Conservation (phyloP, 2,329 filamentous ascomycete species). For the Teratosphaeria destructans region DNA sequence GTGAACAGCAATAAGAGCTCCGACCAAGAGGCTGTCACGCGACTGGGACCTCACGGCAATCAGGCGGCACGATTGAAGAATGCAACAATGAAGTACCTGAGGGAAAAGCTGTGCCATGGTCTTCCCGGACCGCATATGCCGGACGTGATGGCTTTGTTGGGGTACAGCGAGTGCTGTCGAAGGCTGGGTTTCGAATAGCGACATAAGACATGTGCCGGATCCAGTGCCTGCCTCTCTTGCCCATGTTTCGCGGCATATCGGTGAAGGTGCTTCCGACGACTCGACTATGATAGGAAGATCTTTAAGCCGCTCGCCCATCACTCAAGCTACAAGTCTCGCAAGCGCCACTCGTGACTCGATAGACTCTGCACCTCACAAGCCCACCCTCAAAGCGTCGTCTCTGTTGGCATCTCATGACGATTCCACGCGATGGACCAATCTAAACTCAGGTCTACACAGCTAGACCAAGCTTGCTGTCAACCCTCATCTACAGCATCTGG, state of each 20-base stretch:
- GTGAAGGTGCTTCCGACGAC: too few relatives aligned
- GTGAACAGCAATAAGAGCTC: neutral
- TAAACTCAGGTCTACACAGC: too few relatives aligned
- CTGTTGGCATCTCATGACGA: too few relatives aligned
- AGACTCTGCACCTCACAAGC: too few relatives aligned
- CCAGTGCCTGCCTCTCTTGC: neutral
- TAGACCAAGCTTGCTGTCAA: too few relatives aligned
- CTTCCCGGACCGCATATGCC: slow-evolving; percentile 44
- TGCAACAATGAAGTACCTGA: slow-evolving; percentile 44
- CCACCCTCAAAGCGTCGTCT: too few relatives aligned
- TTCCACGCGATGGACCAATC: too few relatives aligned
- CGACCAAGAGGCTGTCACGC: neutral
- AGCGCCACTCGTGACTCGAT: too few relatives aligned
- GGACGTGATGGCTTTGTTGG: slow-evolving; percentile 45
- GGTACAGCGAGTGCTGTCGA: slow-evolving; percentile 39
- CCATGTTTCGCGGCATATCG: neutral
- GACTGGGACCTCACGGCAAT: neutral
- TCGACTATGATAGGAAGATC: too few relatives aligned
- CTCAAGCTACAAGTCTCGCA: too few relatives aligned
- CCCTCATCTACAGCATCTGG: neutral
- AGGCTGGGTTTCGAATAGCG: slow-evolving; percentile 18
- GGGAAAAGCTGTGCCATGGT: slow-evolving; percentile 46
- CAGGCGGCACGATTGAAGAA: slow-evolving; percentile 12
- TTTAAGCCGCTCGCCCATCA: too few relatives aligned
- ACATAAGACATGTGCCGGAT: neutral